Evolutionary conservation across 208 protist species (phyloP).

Genomic region (Leishmania martiniquensis): DNA sequence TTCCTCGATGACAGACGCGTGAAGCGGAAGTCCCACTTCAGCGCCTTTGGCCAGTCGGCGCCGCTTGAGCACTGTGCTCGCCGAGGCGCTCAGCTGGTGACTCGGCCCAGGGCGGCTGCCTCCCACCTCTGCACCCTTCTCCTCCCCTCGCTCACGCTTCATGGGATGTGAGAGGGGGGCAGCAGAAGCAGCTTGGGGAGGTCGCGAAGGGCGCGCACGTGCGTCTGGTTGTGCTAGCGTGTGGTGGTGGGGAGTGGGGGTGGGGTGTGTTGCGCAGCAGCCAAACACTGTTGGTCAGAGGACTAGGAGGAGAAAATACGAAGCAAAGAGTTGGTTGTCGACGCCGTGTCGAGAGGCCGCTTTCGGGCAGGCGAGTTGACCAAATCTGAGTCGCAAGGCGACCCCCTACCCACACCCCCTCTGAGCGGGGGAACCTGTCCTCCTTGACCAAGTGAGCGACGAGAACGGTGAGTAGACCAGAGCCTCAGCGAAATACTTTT

Average conservation of each 20-base stretch:
- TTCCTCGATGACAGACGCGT: conserved; percentile 40
- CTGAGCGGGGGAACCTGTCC: not conserved
- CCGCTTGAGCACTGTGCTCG: not conserved
- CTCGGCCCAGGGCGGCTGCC: not conserved
- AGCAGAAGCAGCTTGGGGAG: not conserved
- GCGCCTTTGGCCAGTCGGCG: conserved; percentile 11
- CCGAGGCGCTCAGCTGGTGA: not conserved
- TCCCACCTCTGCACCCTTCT: not conserved
- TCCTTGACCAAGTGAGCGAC: not conserved
- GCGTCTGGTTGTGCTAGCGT: not conserved
- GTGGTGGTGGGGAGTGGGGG: not conserved
- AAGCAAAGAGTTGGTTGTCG: not conserved
- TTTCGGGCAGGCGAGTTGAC: not conserved
- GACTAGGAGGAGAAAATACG: not conserved
- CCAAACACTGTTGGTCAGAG: not conserved
- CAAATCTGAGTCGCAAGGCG: not conserved
- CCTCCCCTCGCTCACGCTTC: not conserved
- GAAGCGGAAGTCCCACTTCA: conserved; percentile 9
- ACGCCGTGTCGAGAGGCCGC: not conserved
- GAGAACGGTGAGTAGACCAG: not conserved
- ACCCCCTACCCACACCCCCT: no score
- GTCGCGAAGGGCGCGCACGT: not conserved
- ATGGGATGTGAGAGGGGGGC: not conserved
- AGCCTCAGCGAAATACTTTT: not conserved
- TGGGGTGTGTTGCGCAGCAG: not conserved